Evolutionary conservation across 371 early-diverging fungal genomes (phyloP).

Genomic region (Choanephora cucurbitarum): DNA sequence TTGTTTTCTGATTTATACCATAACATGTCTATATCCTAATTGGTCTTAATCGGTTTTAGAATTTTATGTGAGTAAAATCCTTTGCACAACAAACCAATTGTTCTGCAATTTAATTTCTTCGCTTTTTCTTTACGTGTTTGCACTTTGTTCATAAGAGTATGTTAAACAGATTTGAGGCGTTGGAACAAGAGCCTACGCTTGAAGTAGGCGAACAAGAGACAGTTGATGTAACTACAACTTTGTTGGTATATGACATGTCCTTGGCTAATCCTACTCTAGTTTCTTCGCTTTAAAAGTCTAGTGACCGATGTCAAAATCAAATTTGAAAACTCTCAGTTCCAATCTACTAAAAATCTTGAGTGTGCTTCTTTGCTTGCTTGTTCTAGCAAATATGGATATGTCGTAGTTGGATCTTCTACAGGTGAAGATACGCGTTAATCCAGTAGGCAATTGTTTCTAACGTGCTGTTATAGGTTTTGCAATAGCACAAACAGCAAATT

Average conservation of each 20-base stretch:
- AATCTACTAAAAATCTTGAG: slow-evolving; percentile 8
- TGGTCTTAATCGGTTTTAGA: too few species aligned
- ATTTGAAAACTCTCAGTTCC: slow-evolving; percentile 31
- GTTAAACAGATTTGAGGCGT: slow-evolving; percentile 10
- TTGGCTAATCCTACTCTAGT: slow-evolving; percentile 18
- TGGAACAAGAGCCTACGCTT: slow-evolving; percentile 4
- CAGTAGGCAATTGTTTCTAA: too few species aligned
- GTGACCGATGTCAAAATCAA: slow-evolving; percentile 44
- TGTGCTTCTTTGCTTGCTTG: slow-evolving; percentile 36
- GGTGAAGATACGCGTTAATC: slow-evolving; percentile 17
- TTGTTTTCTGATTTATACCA: too few species aligned
- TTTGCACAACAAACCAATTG: too few species aligned
- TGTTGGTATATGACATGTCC: too few species aligned
- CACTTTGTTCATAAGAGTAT: slow-evolving; percentile 2
- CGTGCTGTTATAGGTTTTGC: slow-evolving; percentile 31
- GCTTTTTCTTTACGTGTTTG: slow-evolving; percentile 2
- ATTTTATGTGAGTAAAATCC: too few species aligned
- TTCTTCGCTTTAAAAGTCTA: slow-evolving; percentile 38
- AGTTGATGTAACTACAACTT: slow-evolving; percentile 1
- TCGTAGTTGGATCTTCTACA: slow-evolving; percentile 37
- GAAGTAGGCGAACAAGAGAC: slow-evolving; percentile 8
- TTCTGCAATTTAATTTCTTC: not conserved
- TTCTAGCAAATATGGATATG: slow-evolving; percentile 45
- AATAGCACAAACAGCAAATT: slow-evolving; percentile 27
- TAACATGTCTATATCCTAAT: too few species aligned